These are phyloP conservation scores for Geotrichum klebahnii DNA, from an alignment of 1,139 yeast genomes.

Conservation along the genomic window DNA sequence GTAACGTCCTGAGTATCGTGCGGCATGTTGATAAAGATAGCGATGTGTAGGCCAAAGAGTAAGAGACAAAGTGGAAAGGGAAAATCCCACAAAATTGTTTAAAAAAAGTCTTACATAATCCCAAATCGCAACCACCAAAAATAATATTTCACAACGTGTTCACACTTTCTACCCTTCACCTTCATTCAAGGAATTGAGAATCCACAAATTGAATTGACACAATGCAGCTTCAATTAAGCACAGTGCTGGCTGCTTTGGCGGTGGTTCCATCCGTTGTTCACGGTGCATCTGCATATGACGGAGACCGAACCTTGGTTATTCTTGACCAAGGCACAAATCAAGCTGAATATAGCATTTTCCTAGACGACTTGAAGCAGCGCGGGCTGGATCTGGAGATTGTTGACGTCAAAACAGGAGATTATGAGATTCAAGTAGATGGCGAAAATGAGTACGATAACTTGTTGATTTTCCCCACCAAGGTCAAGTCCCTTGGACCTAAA, in stretches of 20 bases:
- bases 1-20: conserved; percentile 8
- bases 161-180: conserved; percentile 10
- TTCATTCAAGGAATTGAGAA: background rate
- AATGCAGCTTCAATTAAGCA: conserved; percentile 16
- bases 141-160: conserved; percentile 13
- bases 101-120: background rate
- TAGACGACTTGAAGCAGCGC: conserved; percentile 35
- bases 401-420: conserved; percentile 33
- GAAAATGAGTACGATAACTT: conserved; percentile 51
- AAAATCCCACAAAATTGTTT: background rate
- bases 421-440: conserved; percentile 44
- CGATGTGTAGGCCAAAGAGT: background rate
- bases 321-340: conserved; percentile 28
- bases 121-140: background rate
- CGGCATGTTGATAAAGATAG: background rate
- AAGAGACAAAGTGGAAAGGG: background rate
- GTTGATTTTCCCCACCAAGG: conserved; percentile 49
- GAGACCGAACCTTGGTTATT: conserved; percentile 29
- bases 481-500: conserved; percentile 43
- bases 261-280: conserved; percentile 17
- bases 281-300: conserved; percentile 28
- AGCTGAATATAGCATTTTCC: conserved; percentile 36
- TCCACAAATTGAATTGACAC: background rate
- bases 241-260: conserved; percentile 15
- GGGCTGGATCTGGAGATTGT: conserved; percentile 35